Base-by-base conservation (phyloP, 75 land plant species). In the Adiantum capillusveneris region DNA sequence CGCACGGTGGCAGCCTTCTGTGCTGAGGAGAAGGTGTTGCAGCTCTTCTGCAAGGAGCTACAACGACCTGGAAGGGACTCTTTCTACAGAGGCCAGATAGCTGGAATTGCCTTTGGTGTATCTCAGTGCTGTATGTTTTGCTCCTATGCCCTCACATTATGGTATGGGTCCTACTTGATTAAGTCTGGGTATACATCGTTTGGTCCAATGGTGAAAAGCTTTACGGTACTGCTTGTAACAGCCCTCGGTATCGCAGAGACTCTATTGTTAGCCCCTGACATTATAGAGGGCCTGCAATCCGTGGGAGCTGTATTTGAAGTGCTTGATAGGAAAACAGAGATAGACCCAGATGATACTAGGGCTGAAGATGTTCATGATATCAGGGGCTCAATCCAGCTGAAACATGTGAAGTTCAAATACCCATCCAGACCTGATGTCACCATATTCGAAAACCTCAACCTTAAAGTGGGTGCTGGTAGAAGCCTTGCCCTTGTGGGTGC, bases 161-260 rank as follows among this genome's bases (percentile, higher is more conserved):
- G 96, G 92, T 94, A 89, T 59, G 87, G 87, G 18, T 75, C 76
- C 5, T 18, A 19, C n/a, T 67, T 81, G 37, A 68, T 95, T 12
- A 82, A 76, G 30, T 31, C 65, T 13, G 63, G 62, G 6, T 36
- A 74, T 31, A 57, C 80, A 29, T 64, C 59, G 50, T 64, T 90
- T 17, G 56, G 68, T 5, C 77, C 83, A 21, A 84, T 87, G 41
- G 68, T 95, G 44, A 90, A 87, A 60, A 87, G 78, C 48, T 95
- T 82, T 55, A 75, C 86, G 59, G 92, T 95, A 1, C 90, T 94
- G 67, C 80, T 92, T 30, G 91, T 95, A 74, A 88, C 97, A 26
- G 80, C 97, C 21, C 91, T 95, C 77, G 97, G 88, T 37, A 74
- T 95, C n/a, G 97, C 91, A 53, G 99, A 95, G 71, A 88, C 99